A percentile compares a stretch with the other conserved stretches of the same genome.
Evolutionary conservation across 257 asterid genomes (phyloP).

Genomic region (Anisodus tanguticus): DNA sequence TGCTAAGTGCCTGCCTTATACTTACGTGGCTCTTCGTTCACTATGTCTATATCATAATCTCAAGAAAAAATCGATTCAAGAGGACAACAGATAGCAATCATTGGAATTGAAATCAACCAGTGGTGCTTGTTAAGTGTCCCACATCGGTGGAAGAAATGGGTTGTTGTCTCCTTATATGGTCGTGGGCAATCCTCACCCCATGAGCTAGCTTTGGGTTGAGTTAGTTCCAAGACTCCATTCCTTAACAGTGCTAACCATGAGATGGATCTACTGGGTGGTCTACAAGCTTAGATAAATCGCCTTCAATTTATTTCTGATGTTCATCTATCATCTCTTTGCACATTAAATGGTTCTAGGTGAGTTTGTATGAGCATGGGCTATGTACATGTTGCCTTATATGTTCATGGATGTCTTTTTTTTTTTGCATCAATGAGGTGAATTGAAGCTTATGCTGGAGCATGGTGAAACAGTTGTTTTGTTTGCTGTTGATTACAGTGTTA

Average conservation of each 20-base stretch:
- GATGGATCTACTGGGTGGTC: background rate
- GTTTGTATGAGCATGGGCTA: conserved; percentile 4
- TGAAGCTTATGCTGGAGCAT: background rate
- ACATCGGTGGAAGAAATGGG: background rate
- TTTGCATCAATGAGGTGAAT: background rate
- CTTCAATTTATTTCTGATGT: conserved; percentile 8
- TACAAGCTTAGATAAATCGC: background rate
- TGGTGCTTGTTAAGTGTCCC: background rate
- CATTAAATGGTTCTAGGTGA: background rate
- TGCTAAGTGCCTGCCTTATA: background rate
- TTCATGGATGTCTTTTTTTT: conserved; percentile 12
- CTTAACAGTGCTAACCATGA: background rate
- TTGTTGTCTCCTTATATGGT: background rate
- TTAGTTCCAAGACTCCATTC: background rate
- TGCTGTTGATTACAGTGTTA: background rate
- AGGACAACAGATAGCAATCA: background rate
- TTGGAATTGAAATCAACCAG: conserved; percentile 10
- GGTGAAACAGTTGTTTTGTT: background rate
- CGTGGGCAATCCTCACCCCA: background rate
- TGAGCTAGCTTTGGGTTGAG: background rate
- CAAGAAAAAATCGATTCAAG: background rate
- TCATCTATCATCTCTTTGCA: background rate
- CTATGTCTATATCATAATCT: background rate
- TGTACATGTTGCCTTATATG: background rate
- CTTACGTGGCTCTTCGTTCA: background rate